Evolutionary conservation across 148 eudicot genomes (phyloP), one percentile per base, ranked within the genome.

Genomic region (Linanthus parryae): DNA sequence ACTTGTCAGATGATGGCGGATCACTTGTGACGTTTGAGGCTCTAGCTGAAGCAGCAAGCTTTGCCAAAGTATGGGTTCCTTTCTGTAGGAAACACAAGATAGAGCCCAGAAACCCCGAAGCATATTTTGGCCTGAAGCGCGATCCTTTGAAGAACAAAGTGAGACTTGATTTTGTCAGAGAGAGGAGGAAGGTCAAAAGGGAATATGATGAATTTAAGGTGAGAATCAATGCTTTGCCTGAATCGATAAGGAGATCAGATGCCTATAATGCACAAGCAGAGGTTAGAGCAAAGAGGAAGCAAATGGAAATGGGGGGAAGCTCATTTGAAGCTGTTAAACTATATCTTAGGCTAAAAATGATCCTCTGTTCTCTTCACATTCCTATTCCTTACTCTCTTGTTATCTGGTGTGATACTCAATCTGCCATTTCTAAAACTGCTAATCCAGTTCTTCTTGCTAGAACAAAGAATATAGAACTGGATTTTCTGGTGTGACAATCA

Each of bases 191-290:
- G 23, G 99, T 92, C 13, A 92, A 92, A 75, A 73, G 99, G 16
- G 99, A 92, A 61, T 92, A 92, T 64, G 99, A 88, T 62, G 99
- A 92, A 48, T 92, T 87, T 38, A 92, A 92, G 68, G 99, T 92
- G 35, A 65, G 99, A 62, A 92, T 92, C 25, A 92, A 92, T 62
- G 94, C 99, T 4, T 75, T 92, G 42, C 81, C 96, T 0, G 96
- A 87, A 8, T 69, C 94, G 0, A 92, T 92, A 31, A 75, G 99
- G 78, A 61, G 99, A 51, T 92, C 99, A 1, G 99, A 92, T 63
- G 99, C 99, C 26, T 92, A 77, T 27, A 92, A 92, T 70, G 85
- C 95, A 28, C 94, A 88, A 25, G 85, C 79, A 8, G 98, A 92
- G 71, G 26, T 87, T 0, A 73, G 80, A 14, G 91, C 80, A 1